Percentiles rank a stretch among this genome's conserved stretches.
Evolutionary conservation across 192 early-diverging fungal species (phyloP).

Genomic region (Obelidium mucronatum): DNA sequence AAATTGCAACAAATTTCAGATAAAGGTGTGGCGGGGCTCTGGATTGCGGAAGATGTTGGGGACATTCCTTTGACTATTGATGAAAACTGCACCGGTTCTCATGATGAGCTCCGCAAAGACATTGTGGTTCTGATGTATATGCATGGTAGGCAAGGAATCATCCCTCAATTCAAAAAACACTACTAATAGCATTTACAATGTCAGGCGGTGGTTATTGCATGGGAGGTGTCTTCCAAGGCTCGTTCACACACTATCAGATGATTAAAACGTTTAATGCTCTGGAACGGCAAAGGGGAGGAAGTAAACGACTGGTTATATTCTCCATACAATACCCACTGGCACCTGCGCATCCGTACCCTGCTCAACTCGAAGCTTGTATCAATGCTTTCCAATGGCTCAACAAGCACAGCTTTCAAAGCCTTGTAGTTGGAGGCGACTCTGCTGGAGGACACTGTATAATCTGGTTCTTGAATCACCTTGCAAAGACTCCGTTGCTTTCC

Average conservation of each 20-base stretch:
- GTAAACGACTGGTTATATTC: slow-evolving; percentile 26
- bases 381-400: slow-evolving; percentile 32
- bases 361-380: slow-evolving; percentile 17
- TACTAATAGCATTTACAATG: too few relatives aligned
- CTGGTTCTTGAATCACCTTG: slow-evolving; percentile 23
- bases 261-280: slow-evolving; percentile 10
- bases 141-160: neutral
- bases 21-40: neutral
- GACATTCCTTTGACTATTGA: neutral
- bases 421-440: slow-evolving; percentile 44
- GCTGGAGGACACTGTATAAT: slow-evolving; percentile 42
- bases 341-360: slow-evolving; percentile 34
- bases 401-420: slow-evolving; percentile 7
- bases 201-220: neutral
- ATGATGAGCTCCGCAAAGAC: neutral
- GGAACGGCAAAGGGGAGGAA: neutral
- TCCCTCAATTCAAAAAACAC: too few relatives aligned
- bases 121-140: neutral
- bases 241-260: neutral
- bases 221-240: neutral
- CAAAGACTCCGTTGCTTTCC: too few relatives aligned
- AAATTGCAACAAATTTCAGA: too few relatives aligned
- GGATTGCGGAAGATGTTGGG: slow-evolving; percentile 4
- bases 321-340: slow-evolving; percentile 37
- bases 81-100: too few relatives aligned